Conservation (phyloP, 1,139 yeast species). For the Wickerhamomyces sp. region DNA sequence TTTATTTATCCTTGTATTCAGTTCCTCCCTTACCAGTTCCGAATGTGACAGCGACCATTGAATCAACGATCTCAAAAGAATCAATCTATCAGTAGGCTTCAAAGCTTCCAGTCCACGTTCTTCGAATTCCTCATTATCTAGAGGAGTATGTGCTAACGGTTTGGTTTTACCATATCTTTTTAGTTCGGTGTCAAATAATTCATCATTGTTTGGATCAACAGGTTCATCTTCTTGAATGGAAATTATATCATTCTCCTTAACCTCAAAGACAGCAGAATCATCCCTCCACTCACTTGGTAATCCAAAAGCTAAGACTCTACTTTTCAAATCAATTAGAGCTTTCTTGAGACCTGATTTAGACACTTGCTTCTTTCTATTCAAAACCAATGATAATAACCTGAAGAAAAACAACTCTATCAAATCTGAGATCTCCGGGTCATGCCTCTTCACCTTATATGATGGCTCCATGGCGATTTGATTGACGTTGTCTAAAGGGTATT, state of each 20-base stretch:
- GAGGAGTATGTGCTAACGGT: conserved; percentile 26
- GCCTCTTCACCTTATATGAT: conserved; percentile 3
- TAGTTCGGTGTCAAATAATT: conserved; percentile 29
- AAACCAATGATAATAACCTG: conserved; percentile 33
- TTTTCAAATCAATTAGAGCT: conserved; percentile 40
- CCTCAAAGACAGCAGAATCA: conserved; percentile 22
- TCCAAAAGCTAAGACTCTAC: conserved; percentile 33
- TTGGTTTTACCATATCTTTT: conserved; percentile 21
- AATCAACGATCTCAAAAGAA: conserved; percentile 40
- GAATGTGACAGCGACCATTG: conserved; percentile 48
- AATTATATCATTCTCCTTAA: conserved; percentile 17
- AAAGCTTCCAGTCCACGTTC: conserved; percentile 41
- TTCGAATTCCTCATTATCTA: conserved; percentile 36
- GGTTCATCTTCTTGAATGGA: conserved; percentile 9
- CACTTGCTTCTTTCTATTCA: conserved; percentile 39
- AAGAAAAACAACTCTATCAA: conserved; percentile 35
- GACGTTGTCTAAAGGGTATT: conserved; percentile 20
- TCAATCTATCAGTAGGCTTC: conserved; percentile 41
- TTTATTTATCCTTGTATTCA: conserved; percentile 29
- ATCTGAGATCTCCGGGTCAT: conserved; percentile 23
- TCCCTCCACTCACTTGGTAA: conserved; percentile 46
- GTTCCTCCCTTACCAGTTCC: conserved; percentile 35
- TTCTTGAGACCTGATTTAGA: conserved; percentile 27
- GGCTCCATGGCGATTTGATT: conserved; percentile 11
- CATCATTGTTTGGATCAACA: conserved; percentile 38